phyloP scores from a whole-genome alignment of 176 grass and related monocot genomes.

The Raddia guianensis region DNA sequence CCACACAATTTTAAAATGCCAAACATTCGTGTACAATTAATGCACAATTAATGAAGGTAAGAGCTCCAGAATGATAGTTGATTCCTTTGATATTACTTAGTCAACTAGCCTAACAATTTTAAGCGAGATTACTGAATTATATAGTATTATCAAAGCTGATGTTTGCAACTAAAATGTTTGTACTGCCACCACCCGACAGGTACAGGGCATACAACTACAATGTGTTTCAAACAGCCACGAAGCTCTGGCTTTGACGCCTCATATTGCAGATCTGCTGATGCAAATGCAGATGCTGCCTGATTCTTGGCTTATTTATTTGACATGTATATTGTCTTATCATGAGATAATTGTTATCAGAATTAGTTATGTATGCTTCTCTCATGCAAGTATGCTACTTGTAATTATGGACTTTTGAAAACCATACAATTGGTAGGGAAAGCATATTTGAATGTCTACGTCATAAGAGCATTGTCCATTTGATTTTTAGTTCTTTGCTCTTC shows the following conservation, averaged over 20 bases:
- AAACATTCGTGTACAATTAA: conserved; percentile 5
- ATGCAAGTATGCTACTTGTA: background rate
- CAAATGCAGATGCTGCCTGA: conserved; percentile 20
- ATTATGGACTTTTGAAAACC: background rate
- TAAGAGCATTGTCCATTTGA: conserved; percentile 11
- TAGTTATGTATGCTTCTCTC: background rate
- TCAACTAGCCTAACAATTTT: background rate
- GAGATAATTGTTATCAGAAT: background rate
- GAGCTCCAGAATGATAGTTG: conserved; percentile 2
- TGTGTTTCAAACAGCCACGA: background rate
- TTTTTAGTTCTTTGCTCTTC: background rate
- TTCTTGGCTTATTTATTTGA: conserved; percentile 10
- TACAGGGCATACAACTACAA: background rate
- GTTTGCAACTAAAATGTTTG: conserved; percentile 25
- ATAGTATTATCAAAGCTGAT: background rate
- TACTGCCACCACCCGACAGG: background rate
- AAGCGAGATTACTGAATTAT: conserved; percentile 1
- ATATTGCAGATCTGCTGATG: conserved; percentile 7
- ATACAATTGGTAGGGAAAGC: background rate
- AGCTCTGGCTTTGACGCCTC: conserved; percentile 1
- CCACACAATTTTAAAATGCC: conserved; percentile 21
- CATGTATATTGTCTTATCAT: background rate
- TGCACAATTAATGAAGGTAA: conserved; percentile 13
- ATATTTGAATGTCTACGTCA: background rate
- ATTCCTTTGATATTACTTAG: conserved; percentile 5